Evolutionary conservation across 1,284 basidiomycete species (phyloP).

Genomic region (Fomitopsis schrenkii): DNA sequence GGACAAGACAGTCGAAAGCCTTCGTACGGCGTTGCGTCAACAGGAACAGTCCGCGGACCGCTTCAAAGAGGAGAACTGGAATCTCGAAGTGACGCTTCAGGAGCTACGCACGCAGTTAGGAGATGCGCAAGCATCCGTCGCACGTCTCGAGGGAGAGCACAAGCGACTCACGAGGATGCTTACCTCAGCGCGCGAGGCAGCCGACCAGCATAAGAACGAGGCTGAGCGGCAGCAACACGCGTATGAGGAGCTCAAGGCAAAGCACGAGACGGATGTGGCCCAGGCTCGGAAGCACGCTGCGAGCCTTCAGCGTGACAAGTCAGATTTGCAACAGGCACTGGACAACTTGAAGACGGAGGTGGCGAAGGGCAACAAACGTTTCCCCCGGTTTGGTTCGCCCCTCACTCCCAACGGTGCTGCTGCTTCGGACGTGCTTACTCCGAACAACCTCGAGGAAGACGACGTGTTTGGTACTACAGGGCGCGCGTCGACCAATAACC

Average conservation of each 20-base stretch:
- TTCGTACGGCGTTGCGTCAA: conserved; percentile 64
- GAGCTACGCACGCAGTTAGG: conserved; percentile 75
- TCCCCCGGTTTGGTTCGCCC: conserved; percentile 65
- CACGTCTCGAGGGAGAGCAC: conserved; percentile 79
- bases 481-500: conserved; percentile 55
- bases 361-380: conserved; percentile 52
- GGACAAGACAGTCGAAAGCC: conserved; percentile 69
- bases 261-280: conserved; percentile 92
- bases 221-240: conserved; percentile 68
- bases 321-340: conserved; percentile 81
- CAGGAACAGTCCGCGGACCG: conserved; percentile 74
- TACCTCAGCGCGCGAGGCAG: conserved; percentile 67
- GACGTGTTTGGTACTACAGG: conserved; percentile 65
- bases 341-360: conserved; percentile 72
- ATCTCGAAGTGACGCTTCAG: conserved; percentile 90
- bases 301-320: conserved; percentile 86
- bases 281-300: conserved; percentile 86
- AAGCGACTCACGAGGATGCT: conserved; percentile 79
- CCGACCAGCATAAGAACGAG: conserved; percentile 86
- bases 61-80: conserved; percentile 98
- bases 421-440: conserved; percentile 50
- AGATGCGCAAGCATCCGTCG: conserved; percentile 61
- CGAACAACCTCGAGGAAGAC: conserved; percentile 57
- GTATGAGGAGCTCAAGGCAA: conserved; percentile 76
- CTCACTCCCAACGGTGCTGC: conserved; percentile 56